Evolutionary conservation across 768 basidiomycete genomes (phyloP), one percentile per base, ranked within the genome.

Genomic region (Tephrocybe sp.): DNA sequence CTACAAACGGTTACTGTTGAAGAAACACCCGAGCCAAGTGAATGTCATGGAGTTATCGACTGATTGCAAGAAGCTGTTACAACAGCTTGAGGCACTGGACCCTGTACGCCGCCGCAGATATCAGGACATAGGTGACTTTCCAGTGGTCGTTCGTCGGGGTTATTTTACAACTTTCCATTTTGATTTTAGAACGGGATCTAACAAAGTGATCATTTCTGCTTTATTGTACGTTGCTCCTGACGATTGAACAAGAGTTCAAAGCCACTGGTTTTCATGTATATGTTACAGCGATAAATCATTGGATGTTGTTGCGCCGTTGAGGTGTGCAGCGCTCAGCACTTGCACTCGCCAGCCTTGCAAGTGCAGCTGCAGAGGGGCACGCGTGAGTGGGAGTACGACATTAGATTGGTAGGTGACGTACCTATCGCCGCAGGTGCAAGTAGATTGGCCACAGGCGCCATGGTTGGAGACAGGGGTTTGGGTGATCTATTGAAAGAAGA

Each of bases 1-100:
- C 60, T 97, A 97, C 70, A 86, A 86, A 62, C 75, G 73, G 23
- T 67, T 93, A n/a, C 67, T 93, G 23, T 53, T 88, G n/a, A 68
- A 66, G 47, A 74, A 81, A 26, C 72, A 81, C 56, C 48, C 69
- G 2, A 58, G 65, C 9, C 30, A 49, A 8, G 46, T 50, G 38
- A 25, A 55, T 18, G 26, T 40, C 3, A 2, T 25, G 10, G 21
- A 28, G 12, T 7, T 58, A 39, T 54, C 59, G 1, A 55, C 71
- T 20, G 67, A 72, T n/a, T 66, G 60, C n/a, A 56, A 45, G 9
- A 62, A 60, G n/a, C 57, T 82, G 54, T 74, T 96, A 48, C 66
- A 77, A 54, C 65, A 64, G 32, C 67, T 93, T 11, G 34, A 42
- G 24, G 33, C 10, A 2, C 15, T 58, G 6, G 95, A 98, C 70